These are phyloP conservation scores for Agastache rugosa DNA, from an alignment of 257 asterid species.

Conservation along the genomic window DNA sequence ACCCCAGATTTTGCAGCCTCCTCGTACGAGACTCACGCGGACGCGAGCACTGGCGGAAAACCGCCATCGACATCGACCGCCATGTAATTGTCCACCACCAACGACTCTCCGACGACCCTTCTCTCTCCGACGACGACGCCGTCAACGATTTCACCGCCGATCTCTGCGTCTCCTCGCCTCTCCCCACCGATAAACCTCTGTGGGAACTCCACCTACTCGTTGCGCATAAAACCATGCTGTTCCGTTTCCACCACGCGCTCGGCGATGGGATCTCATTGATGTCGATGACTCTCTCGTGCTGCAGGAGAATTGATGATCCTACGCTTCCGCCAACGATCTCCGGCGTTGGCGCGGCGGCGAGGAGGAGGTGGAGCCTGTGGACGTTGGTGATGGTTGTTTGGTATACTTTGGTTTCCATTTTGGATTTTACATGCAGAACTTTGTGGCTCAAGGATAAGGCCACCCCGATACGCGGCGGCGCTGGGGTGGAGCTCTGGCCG, in stretches of 20 bases:
- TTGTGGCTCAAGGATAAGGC: constrained; percentile 46
- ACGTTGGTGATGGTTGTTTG: constrained; percentile 40
- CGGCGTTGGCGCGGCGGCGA: constrained; percentile 46
- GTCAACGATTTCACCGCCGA: constrained; percentile 73
- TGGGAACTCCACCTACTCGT: constrained; percentile 80
- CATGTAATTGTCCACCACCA: constrained; percentile 61
- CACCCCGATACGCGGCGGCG: constrained; percentile 54
- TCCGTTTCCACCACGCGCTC: constrained; percentile 82
- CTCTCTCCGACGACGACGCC: constrained; percentile 64
- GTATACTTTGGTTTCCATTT: constrained; percentile 45
- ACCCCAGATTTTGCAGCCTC: constrained; percentile 83
- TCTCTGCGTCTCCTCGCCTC: constrained; percentile 64
- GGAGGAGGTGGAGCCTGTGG: constrained; percentile 38
- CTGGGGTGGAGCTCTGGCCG: constrained; percentile 67
- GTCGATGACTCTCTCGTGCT: constrained; percentile 71
- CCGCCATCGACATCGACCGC: constrained; percentile 57
- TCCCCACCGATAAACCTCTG: constrained; percentile 70
- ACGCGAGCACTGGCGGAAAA: constrained; percentile 72
- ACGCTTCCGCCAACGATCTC: constrained; percentile 42
- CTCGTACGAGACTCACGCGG: constrained; percentile 60
- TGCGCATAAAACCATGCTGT: constrained; percentile 56
- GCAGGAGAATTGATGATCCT: constrained; percentile 67
- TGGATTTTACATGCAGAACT: constrained; percentile 38
- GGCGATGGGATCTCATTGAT: constrained; percentile 85
- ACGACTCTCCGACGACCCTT: constrained; percentile 44